Conservation (phyloP, 2,329 filamentous ascomycete genomes). For the Diaporthe eres region DNA sequence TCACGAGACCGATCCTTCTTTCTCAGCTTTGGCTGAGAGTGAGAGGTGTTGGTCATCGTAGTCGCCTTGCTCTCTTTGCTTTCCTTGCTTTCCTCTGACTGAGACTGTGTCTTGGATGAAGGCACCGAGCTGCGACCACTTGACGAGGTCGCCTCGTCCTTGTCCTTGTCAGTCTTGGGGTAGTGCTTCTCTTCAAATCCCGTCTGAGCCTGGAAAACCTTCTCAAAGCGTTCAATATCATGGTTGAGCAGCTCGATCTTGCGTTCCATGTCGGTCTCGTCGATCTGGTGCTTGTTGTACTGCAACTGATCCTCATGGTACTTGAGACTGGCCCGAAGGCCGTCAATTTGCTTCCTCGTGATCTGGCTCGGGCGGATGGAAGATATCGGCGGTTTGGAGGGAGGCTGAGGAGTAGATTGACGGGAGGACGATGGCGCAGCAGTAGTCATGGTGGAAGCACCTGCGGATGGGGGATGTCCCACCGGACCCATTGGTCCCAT, state of each 20-base stretch:
- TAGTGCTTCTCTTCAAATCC: conserved; percentile 61
- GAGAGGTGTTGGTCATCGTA: conserved; percentile 37
- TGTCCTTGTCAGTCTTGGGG: conserved; percentile 51
- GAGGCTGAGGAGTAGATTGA: conserved; percentile 44
- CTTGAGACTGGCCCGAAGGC: conserved; percentile 66
- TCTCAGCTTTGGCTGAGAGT: conserved; percentile 38
- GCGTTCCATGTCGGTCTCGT: conserved; percentile 65
- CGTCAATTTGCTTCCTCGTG: conserved; percentile 69
- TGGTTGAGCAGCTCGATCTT: conserved; percentile 58
- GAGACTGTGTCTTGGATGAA: conserved; percentile 46
- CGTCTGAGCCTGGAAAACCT: conserved; percentile 59
- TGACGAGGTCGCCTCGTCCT: conserved; percentile 39
- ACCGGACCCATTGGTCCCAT: not conserved
- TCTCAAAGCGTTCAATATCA: conserved; percentile 60
- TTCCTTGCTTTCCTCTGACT: conserved; percentile 41
- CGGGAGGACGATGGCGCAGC: conserved; percentile 42
- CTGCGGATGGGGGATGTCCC: conserved; percentile 13
- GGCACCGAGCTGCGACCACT: conserved; percentile 45
- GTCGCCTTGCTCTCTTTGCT: conserved; percentile 41
- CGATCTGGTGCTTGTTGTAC: conserved; percentile 75
- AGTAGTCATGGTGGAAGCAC: conserved; percentile 12
- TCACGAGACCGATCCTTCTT: conserved; percentile 42
- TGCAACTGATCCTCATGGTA: conserved; percentile 71
- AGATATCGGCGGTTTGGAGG: conserved; percentile 62
- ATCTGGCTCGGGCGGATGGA: conserved; percentile 74